Conservation (phyloP, 306 rosid species). For the Cicer chorassanicum region DNA sequence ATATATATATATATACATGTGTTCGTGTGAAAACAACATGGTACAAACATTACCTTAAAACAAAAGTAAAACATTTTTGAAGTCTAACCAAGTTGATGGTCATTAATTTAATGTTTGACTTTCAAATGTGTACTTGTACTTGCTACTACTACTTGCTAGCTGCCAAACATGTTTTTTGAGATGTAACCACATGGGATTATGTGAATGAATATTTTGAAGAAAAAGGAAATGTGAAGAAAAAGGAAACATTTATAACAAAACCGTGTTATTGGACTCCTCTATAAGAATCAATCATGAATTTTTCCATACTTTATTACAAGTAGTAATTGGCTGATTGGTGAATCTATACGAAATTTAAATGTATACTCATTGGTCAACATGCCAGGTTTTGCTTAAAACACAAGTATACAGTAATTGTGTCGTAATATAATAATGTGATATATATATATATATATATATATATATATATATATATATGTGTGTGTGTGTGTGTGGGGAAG, state of each 20-base stretch:
- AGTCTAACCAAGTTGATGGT: background rate
- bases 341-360: conserved; percentile 8
- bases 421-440: too few species aligned
- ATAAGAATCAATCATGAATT: conserved; percentile 46
- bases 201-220: conserved; percentile 15
- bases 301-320: background rate
- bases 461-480: too few species aligned
- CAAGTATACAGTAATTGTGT: too few species aligned
- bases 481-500: too few species aligned
- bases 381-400: conserved; percentile 10
- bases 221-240: too few species aligned
- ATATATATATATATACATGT: too few species aligned
- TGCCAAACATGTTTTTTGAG: conserved; percentile 17
- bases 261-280: conserved; percentile 27
- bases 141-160: conserved; percentile 26
- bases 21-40: conserved; percentile 21
- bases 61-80: background rate
- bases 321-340: background rate
- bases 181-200: conserved; percentile 33
- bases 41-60: conserved; percentile 1
- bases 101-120: conserved; percentile 44
- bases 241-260: background rate
- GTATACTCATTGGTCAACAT: background rate
- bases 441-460: too few species aligned
- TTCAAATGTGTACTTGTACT: conserved; percentile 10